Percentiles rank a stretch among this genome's conserved stretches.
Evolutionary conservation across 148 eudicot species (phyloP).

Genomic region (Camellia sinensis): DNA sequence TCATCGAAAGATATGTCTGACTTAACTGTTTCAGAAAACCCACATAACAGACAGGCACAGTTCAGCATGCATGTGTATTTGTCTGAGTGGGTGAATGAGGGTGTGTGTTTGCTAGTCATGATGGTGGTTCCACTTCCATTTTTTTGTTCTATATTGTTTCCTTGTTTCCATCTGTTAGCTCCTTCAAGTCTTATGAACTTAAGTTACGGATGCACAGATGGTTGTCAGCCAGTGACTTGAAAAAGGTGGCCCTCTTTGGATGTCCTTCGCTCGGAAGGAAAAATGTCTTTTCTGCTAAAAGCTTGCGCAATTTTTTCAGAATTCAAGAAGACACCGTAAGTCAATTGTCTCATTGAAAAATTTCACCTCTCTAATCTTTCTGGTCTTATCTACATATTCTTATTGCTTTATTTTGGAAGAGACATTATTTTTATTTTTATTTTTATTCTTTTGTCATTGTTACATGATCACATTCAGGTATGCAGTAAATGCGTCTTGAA

Average conservation of each 20-base stretch:
- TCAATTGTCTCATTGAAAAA: background rate
- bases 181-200: constrained; percentile 12
- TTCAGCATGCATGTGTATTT: too few relatives aligned
- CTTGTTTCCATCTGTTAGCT: background rate
- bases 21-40: background rate
- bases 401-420: background rate
- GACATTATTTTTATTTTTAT: background rate
- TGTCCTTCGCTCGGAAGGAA: constrained; percentile 63
- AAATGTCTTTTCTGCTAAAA: constrained; percentile 58
- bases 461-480: constrained; percentile 40
- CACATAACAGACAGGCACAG: too few relatives aligned
- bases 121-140: background rate
- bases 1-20: too few relatives aligned
- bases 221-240: constrained; percentile 69
- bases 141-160: background rate
- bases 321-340: constrained; percentile 59
- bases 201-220: constrained; percentile 42
- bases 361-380: background rate
- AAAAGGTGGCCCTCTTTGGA: constrained; percentile 65
- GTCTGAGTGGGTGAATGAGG: too few relatives aligned
- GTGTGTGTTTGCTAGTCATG: too few relatives aligned
- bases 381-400: background rate
- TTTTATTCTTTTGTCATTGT: background rate
- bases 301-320: constrained; percentile 49
- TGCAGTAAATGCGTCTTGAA: constrained; percentile 56